Evolutionary conservation across 768 basidiomycete species (phyloP).

Genomic region (Mycena filopes): DNA sequence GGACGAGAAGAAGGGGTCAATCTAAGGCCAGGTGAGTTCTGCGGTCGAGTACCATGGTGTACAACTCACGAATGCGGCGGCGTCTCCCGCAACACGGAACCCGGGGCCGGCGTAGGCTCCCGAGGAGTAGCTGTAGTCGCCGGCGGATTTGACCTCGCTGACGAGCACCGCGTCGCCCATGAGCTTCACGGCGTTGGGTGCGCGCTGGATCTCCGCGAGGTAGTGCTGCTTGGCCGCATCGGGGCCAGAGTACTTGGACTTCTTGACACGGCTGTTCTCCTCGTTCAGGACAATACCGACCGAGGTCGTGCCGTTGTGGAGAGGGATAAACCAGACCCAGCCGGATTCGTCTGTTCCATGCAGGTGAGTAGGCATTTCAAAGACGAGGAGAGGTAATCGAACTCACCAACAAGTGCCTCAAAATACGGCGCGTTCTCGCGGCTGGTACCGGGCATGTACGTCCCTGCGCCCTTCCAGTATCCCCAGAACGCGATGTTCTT

Average conservation of each 20-base stretch:
- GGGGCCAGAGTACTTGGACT: slow-evolving; percentile 30
- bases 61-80: no score
- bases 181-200: slow-evolving; percentile 38
- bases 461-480: slow-evolving; percentile 64
- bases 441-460: slow-evolving; percentile 52
- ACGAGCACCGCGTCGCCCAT: slow-evolving; percentile 39
- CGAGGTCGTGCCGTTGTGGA: slow-evolving; percentile 60
- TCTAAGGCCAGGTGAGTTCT: not conserved
- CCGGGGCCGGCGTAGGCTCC: slow-evolving; percentile 42
- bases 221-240: slow-evolving; percentile 40
- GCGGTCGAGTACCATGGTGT: not conserved
- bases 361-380: not conserved
- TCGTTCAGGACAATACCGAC: slow-evolving; percentile 62
- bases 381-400: no score
- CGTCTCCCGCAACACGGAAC: slow-evolving; percentile 45
- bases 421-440: slow-evolving; percentile 61
- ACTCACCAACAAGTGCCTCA: no score
- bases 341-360: slow-evolving; percentile 56
- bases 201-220: slow-evolving; percentile 39
- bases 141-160: slow-evolving; percentile 40
- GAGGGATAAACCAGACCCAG: slow-evolving; percentile 68
- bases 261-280: slow-evolving; percentile 45
- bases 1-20: no score
- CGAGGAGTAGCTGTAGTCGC: slow-evolving; percentile 50
- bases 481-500: slow-evolving; percentile 76